Evolutionary conservation across 441 rosid species (phyloP), one percentile per base, ranked within the genome.

Genomic region (Gossypium schwendimanii): DNA sequence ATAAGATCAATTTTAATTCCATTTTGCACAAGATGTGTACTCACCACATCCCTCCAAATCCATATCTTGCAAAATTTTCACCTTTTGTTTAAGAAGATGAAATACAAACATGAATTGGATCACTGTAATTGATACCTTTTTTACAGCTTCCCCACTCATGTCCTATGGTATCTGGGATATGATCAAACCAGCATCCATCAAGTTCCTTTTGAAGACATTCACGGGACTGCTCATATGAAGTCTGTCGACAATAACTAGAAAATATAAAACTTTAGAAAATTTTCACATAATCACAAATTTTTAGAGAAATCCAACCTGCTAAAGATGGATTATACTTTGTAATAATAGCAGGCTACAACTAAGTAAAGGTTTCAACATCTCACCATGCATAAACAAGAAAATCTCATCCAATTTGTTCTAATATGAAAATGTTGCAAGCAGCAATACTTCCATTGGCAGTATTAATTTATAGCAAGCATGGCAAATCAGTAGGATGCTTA

Each of bases 171-270:
- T 86, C 87, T 68, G 81, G 81, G 79, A 89, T 82, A 81, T 80
- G 70, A 78, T 89, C 91, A 76, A 85, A 85, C 91, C 94, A 88
- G 69, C 86, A 82, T 75, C 88, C 91, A 74, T 85, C 86, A 72
- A 87, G 82, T 85, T 88, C 90, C 73, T 80, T 86, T 72, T 58
- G 75, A 50, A 89, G 78, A 41, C 70, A 69, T 65, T 78, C 79
- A 64, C 5, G 18, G 73, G 87, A 83, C 75, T 70, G 83, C 73
- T 77, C 78, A 73, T 61, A 87, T 31, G 87, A 86, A 76, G 79
- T 81, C 95, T 88, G 91, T 79, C 82, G 84, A 89, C 67, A 61
- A 60, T 71, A 86, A 84, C 92, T 87, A 87, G 81, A 85, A 78
- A 82, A 89, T 81, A 84, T 87, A 80, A 84, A 85, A 82, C 78